Base-by-base conservation (phyloP, 2,329 filamentous ascomycete genomes). In the Elsinoe fawcettii region DNA sequence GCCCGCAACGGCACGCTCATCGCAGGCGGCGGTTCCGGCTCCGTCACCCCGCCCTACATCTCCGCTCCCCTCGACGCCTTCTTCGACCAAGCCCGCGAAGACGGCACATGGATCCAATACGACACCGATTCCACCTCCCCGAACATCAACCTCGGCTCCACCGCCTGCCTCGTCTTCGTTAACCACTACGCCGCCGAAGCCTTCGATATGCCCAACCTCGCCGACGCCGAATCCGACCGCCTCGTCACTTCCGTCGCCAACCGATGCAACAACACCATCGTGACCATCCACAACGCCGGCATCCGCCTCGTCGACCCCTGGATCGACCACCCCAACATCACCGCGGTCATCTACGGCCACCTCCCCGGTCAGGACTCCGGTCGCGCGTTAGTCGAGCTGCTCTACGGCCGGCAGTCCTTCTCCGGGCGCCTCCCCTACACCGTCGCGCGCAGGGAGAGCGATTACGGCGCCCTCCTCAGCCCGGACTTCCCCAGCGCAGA, bases 91-190 rank as follows among this genome's bases (percentile, higher is more conserved):
- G 63, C 67, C 22, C 59, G 58, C 5, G 51, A 60, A 16, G 64
- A 69, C 41, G 61, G 63, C 27, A 68, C 64, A 2, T 55, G 37
- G 18, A 51, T 66, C 53, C 25, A 60, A 62, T 56, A 60, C 7
- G 65, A 68, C 56, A 68, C 67, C 44, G 58, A 61, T 5, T 59
- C 47, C 11, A 56, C 62, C 18, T 60, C 64, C 20, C 65, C 66
- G 12, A 53, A 23, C 11, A 63, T 69, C 16, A 55, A 62, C 22
- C 53, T 60, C 3, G 64, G 58, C 2, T 60, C 59, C 14, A 64
- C 64, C 18, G 64, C 66, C 8, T 69, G 66, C 51, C 58, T 70
- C 6, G 66, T 69, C 20, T 62, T 69, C 32, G 63, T 69, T 60
- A 69, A 70, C 58, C 59, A 64, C 16, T 60, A 63, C 41, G 60